phyloP scores from a whole-genome alignment of 176 grass and related monocot genomes.

The Poa annua region DNA sequence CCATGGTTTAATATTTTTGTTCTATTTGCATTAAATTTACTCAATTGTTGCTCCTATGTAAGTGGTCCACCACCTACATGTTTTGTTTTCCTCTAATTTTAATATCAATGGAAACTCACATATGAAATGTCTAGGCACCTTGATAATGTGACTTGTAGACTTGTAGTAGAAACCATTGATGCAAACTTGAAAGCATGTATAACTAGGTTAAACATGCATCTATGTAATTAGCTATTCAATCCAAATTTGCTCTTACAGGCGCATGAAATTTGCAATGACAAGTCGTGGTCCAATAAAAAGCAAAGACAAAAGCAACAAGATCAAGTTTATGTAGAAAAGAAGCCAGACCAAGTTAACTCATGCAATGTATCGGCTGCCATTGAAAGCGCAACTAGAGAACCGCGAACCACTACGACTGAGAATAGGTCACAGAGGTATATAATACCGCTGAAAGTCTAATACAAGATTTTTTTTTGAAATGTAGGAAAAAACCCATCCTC shows the following conservation, averaged over 20 bases:
- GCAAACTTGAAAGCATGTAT: background rate
- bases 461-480: no score
- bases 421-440: no score
- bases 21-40: background rate
- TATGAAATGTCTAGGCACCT: background rate
- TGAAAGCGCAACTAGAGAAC: no score
- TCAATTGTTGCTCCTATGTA: constrained; percentile 1
- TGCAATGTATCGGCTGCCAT: no score
- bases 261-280: constrained; percentile 18
- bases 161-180: background rate
- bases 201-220: background rate
- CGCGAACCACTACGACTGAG: no score
- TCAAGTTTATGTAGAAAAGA: no score
- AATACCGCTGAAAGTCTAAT: no score
- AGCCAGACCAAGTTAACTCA: no score
- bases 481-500: no score
- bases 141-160: background rate
- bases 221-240: constrained; percentile 13
- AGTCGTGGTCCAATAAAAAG: constrained; percentile 8
- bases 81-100: background rate
- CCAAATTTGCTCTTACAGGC: constrained; percentile 38
- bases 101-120: background rate
- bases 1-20: background rate
- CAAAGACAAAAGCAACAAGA: background rate
- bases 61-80: background rate